Conservation (phyloP, 352 stramenopile genomes). For the Pythium pectinolyticum region DNA sequence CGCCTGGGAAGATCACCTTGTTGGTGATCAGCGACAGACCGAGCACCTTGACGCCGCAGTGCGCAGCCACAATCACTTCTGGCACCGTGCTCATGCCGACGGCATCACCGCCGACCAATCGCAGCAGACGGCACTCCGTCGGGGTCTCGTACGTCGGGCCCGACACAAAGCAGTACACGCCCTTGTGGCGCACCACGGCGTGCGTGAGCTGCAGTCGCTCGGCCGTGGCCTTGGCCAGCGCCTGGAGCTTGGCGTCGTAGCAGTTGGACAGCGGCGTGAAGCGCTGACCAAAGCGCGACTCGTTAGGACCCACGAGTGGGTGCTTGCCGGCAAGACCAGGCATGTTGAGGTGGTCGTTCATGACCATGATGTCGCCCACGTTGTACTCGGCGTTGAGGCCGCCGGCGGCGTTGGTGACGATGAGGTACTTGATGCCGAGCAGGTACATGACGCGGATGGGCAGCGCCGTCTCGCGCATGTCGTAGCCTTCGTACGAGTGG, state of each 20-base stretch:
- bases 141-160: conserved; percentile 96
- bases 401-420: conserved; percentile 97
- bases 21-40: conserved; percentile 98
- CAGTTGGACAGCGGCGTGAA: conserved; percentile 96
- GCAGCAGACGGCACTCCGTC: conserved; percentile 93
- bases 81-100: conserved; percentile 97
- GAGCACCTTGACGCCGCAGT: conserved; percentile 94
- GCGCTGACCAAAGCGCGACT: conserved; percentile 91
- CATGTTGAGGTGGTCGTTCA: conserved; percentile 97
- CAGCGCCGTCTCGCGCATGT: conserved; percentile 93
- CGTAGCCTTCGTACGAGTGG: conserved; percentile 97
- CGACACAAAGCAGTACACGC: conserved; percentile 96
- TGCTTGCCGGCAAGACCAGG: conserved; percentile 92
- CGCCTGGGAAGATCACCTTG: conserved; percentile 81
- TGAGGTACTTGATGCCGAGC: conserved; percentile 93
- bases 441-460: conserved; percentile 95
- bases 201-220: conserved; percentile 76
- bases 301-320: conserved; percentile 94
- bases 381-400: conserved; percentile 93
- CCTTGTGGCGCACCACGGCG: conserved; percentile 83
- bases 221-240: conserved; percentile 78
- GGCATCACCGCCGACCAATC: conserved; percentile 89
- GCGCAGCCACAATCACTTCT: conserved; percentile 94
- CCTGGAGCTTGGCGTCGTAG: conserved; percentile 90
- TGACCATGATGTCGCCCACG: conserved; percentile 96